These are phyloP conservation scores for Kodamaea restingae DNA, from an alignment of 805 yeast genomes.

Conservation along the genomic window DNA sequence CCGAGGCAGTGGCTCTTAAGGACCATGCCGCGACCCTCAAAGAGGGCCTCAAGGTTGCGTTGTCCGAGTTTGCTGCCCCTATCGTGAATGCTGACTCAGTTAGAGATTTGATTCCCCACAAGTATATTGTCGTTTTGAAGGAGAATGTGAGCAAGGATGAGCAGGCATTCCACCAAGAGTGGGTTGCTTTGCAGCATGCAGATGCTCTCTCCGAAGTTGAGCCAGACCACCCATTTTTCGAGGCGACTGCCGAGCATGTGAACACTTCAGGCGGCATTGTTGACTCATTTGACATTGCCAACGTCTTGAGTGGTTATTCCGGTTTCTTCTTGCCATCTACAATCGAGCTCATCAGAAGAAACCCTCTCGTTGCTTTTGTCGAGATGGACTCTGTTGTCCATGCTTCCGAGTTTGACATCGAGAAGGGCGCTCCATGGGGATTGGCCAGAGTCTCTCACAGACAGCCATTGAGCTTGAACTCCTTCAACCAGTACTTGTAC, in stretches of 20 bases:
- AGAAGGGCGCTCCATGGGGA: conserved; percentile 93
- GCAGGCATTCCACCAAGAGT: conserved; percentile 60
- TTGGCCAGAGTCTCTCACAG: conserved; percentile 86
- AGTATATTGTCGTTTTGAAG: conserved; percentile 85
- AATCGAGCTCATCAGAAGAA: conserved; percentile 66
- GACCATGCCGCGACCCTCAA: conserved; percentile 6
- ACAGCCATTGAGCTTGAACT: conserved; percentile 60
- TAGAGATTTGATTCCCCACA: conserved; percentile 57
- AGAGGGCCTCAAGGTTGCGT: conserved; percentile 12
- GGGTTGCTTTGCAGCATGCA: conserved; percentile 55
- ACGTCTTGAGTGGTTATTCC: conserved; percentile 68
- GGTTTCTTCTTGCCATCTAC: conserved; percentile 78
- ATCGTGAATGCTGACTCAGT: conserved; percentile 44
- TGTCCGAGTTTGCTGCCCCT: conserved; percentile 28
- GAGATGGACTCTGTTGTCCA: conserved; percentile 73
- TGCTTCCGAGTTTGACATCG: conserved; percentile 60
- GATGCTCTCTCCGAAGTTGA: conserved; percentile 35
- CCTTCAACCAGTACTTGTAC: conserved; percentile 57
- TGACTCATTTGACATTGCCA: conserved; percentile 58
- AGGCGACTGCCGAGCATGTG: conserved; percentile 20
- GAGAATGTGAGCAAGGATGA: conserved; percentile 51
- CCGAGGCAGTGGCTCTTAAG: conserved; percentile 4
- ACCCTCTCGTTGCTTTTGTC: conserved; percentile 60
- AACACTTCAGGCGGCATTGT: conserved; percentile 19
- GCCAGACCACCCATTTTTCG: conserved; percentile 32